A percentile compares a stretch with the other conserved stretches of the same genome.
These are phyloP conservation scores for Nannizziopsis barbatae DNA, from an alignment of 2,329 filamentous ascomycete genomes.

Conservation along the genomic window DNA sequence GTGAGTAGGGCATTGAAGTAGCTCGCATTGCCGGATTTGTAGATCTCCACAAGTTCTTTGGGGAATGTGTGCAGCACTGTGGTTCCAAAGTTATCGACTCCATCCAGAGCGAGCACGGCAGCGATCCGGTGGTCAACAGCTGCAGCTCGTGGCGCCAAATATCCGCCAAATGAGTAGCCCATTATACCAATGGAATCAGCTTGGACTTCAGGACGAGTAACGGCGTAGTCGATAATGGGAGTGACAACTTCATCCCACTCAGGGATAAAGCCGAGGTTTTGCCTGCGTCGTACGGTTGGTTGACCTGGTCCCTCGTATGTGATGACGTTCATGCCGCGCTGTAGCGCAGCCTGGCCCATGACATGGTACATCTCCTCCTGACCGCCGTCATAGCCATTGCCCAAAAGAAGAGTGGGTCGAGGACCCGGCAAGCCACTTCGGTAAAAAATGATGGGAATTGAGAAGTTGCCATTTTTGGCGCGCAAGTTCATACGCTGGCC, in stretches of 20 bases:
- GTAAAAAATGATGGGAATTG: slow-evolving; percentile 30
- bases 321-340: slow-evolving; percentile 34
- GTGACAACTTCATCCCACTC: slow-evolving; percentile 34
- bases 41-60: background rate
- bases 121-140: slow-evolving; percentile 36
- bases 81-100: slow-evolving; percentile 25
- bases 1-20: background rate
- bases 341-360: slow-evolving; percentile 25
- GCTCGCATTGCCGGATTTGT: background rate
- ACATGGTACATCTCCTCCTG: slow-evolving; percentile 36
- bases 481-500: slow-evolving; percentile 26
- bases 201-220: slow-evolving; percentile 12
- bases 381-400: slow-evolving; percentile 34
- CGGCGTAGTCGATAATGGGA: slow-evolving; percentile 29
- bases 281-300: slow-evolving; percentile 30
- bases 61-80: slow-evolving; percentile 14
- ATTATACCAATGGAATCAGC: slow-evolving; percentile 25
- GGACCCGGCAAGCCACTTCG: slow-evolving; percentile 14
- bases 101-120: slow-evolving; percentile 33
- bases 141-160: slow-evolving; percentile 33
- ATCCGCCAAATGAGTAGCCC: slow-evolving; percentile 36
- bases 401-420: slow-evolving; percentile 15
- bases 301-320: slow-evolving; percentile 39
- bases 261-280: slow-evolving; percentile 34
- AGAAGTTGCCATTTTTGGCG: slow-evolving; percentile 22